Evolutionary conservation across 2,329 filamentous ascomycete species (phyloP).

Genomic region (Madurella fahalii): DNA sequence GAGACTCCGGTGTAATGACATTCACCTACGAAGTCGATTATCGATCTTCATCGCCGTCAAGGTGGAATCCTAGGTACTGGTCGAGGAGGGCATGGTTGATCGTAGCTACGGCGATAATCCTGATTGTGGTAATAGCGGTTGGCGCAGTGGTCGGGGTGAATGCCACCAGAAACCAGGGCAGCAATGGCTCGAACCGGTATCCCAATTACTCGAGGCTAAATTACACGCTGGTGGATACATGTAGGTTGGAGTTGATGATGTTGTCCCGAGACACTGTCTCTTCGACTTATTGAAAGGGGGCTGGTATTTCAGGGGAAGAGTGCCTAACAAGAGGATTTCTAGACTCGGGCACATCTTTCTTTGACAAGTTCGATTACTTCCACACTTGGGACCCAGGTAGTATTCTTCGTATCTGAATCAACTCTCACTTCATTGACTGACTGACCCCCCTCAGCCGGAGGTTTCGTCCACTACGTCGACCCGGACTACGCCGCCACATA

Average conservation of each 20-base stretch:
- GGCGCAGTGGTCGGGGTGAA: constrained; percentile 38
- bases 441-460: constrained; percentile 33
- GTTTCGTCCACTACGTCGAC: constrained; percentile 53
- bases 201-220: constrained; percentile 45
- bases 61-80: constrained; percentile 47
- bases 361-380: constrained; percentile 54
- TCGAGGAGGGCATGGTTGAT: constrained; percentile 47
- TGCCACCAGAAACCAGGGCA: constrained; percentile 22
- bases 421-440: neutral
- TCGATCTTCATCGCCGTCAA: neutral
- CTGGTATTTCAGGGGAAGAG: neutral
- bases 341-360: constrained; percentile 50
- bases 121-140: constrained; percentile 47
- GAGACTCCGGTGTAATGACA: neutral
- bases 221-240: constrained; percentile 48
- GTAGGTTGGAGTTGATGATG: constrained; percentile 32
- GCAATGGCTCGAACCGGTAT: constrained; percentile 34
- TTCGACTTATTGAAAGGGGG: neutral
- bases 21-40: neutral
- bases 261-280: neutral
- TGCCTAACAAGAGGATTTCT: neutral
- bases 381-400: constrained; percentile 46
- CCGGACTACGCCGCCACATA: constrained; percentile 37
- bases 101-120: constrained; percentile 34
- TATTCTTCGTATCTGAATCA: constrained; percentile 8